Evolutionary conservation across 139 green algal genomes (phyloP).

Genomic region (Coelastrella sp.): DNA sequence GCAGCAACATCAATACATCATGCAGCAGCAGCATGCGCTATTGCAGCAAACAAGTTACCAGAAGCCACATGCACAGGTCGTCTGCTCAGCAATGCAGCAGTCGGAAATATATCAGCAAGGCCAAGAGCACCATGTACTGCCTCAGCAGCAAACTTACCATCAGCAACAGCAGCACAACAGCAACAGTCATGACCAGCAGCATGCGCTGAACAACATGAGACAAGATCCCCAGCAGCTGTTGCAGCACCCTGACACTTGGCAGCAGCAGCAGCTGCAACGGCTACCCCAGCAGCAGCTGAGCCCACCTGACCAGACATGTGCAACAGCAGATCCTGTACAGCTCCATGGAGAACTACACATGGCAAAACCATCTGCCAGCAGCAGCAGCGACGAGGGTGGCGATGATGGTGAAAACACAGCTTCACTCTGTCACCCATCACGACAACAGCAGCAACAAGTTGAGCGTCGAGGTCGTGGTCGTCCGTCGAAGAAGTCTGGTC

Average conservation of each 20-base stretch:
- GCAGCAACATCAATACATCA: neutral
- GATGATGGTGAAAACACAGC: too few species aligned
- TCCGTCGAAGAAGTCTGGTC: neutral
- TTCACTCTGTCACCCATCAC: too few species aligned
- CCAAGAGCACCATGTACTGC: neutral
- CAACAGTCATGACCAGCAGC: too few species aligned
- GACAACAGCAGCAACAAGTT: neutral
- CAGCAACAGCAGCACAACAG: neutral
- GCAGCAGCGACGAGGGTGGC: neutral
- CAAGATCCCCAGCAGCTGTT: neutral
- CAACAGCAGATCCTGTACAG: neutral
- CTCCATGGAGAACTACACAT: neutral
- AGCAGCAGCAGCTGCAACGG: neutral
- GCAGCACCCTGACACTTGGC: neutral
- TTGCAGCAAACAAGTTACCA: neutral
- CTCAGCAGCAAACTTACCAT: neutral
- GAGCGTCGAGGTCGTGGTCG: neutral
- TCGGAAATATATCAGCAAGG: neutral
- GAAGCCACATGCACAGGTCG: too few species aligned
- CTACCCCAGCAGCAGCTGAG: neutral
- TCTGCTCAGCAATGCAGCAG: too few species aligned
- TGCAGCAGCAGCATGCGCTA: neutral
- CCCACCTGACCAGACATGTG: neutral
- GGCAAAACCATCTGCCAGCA: too few species aligned
- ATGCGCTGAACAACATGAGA: too few species aligned